Percentiles rank a stretch among this genome's conserved stretches.
phyloP scores from a whole-genome alignment of 345 rosid species.

The Gossypium rotundifolium region DNA sequence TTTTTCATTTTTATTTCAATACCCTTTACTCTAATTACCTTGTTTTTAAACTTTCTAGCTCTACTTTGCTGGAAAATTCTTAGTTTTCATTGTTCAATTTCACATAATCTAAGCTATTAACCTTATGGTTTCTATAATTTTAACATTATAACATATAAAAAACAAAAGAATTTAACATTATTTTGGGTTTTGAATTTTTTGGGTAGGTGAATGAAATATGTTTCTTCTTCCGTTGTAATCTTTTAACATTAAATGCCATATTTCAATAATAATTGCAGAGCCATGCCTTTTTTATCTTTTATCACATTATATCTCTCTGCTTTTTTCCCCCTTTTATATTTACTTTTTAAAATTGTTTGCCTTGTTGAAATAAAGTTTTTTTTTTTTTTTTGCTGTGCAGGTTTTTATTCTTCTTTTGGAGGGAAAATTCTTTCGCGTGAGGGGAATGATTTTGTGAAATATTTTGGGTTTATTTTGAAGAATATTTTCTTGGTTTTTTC shows the following conservation, averaged over 20 bases:
- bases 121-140: not conserved
- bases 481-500: not conserved
- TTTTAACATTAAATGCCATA: slow-evolving; percentile 14
- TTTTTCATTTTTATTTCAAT: not conserved
- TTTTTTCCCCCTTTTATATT: not conserved
- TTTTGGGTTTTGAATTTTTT: not conserved
- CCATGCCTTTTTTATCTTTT: not conserved
- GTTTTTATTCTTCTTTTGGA: not conserved
- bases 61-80: too few relatives aligned
- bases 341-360: not conserved
- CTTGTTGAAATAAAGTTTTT: not conserved
- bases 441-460: not conserved
- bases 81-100: too few relatives aligned
- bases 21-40: not conserved
- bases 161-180: not conserved
- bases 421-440: not conserved
- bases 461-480: not conserved
- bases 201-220: not conserved
- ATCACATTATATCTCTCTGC: slow-evolving; percentile 2
- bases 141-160: not conserved
- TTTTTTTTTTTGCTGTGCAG: slow-evolving; percentile 1
- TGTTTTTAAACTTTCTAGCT: not conserved
- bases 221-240: not conserved
- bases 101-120: not conserved
- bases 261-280: slow-evolving; percentile 8